A percentile compares a stretch with the other conserved stretches of the same genome.
These are phyloP conservation scores for Oryza punctata DNA, from an alignment of 176 grass and related monocot genomes.

Conservation along the genomic window DNA sequence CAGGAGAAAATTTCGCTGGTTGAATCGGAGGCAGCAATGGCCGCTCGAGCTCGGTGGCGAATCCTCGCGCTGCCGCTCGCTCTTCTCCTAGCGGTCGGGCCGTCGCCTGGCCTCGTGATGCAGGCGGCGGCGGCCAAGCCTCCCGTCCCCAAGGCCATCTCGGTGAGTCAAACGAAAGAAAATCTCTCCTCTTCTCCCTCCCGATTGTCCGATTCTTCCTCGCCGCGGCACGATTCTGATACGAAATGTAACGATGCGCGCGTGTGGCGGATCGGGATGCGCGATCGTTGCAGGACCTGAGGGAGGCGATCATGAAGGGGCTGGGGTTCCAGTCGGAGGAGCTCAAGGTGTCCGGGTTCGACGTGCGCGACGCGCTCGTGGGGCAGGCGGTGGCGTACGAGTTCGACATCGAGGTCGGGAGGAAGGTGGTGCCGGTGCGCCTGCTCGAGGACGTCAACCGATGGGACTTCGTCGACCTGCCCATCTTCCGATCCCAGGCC, in stretches of 20 bases:
- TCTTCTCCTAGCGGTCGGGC: conserved; percentile 37
- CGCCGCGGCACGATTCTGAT: background rate
- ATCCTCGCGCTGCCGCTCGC: conserved; percentile 44
- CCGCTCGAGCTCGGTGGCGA: conserved; percentile 43
- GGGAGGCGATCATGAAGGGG: conserved; percentile 76
- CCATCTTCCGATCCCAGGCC: conserved; percentile 58
- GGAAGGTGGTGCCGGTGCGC: conserved; percentile 71
- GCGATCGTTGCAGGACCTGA: conserved; percentile 56
- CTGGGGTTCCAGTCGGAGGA: conserved; percentile 69
- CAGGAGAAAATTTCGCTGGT: background rate
- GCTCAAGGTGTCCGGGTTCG: conserved; percentile 84
- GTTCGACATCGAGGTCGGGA: conserved; percentile 80
- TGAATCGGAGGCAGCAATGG: conserved; percentile 34
- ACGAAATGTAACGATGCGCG: conserved; percentile 10
- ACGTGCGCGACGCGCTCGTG: conserved; percentile 78
- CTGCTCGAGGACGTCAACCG: conserved; percentile 76
- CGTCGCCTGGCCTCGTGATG: conserved; percentile 32
- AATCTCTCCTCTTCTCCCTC: background rate
- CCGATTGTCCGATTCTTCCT: background rate
- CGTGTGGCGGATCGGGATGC: background rate
- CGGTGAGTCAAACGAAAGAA: conserved; percentile 47
- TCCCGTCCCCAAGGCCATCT: conserved; percentile 64
- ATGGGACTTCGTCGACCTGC: conserved; percentile 83
- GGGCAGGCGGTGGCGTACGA: conserved; percentile 83
- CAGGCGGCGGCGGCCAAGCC: conserved; percentile 40